Percentiles rank a stretch among this genome's conserved stretches.
These are phyloP conservation scores for Boletus coccyginus DNA, from an alignment of 768 basidiomycete genomes.

Conservation along the genomic window DNA sequence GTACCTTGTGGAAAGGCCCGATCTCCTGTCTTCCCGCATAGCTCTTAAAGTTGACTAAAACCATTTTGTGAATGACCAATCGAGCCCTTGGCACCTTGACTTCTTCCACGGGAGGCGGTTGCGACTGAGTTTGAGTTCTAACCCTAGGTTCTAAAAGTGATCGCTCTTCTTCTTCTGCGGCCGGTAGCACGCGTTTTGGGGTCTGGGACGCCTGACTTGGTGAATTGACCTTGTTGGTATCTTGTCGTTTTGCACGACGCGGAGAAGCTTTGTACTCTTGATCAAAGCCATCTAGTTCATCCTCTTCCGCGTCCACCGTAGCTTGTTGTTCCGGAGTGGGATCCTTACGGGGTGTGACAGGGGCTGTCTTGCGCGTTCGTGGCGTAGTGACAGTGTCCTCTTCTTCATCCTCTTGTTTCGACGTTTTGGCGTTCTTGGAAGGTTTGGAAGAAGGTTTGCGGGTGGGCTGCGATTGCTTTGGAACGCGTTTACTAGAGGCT, in stretches of 20 bases:
- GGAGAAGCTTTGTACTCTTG: conserved; percentile 21
- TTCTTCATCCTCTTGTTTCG: not conserved
- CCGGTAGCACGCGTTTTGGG: conserved; percentile 13
- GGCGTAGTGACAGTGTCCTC: conserved; percentile 13
- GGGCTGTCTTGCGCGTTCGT: conserved; percentile 12
- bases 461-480: not conserved
- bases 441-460: not conserved
- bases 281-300: conserved; percentile 27
- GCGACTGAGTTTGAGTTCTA: conserved; percentile 28
- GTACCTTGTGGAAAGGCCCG: conserved; percentile 96
- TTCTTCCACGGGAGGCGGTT: conserved; percentile 45
- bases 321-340: not conserved
- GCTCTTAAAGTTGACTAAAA: conserved; percentile 93
- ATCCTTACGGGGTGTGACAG: not conserved
- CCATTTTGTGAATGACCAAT: conserved; percentile 92
- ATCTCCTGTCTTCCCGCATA: conserved; percentile 97
- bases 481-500: not conserved
- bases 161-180: conserved; percentile 24
- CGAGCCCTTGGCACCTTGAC: conserved; percentile 64
- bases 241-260: conserved; percentile 10
- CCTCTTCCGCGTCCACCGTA: conserved; percentile 5
- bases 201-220: conserved; percentile 14
- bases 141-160: conserved; percentile 28
- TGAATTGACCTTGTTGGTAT: conserved; percentile 16
- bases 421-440: not conserved